These are phyloP conservation scores for Forsythia suspensa DNA, from an alignment of 257 asterid genomes.

Conservation along the genomic window DNA sequence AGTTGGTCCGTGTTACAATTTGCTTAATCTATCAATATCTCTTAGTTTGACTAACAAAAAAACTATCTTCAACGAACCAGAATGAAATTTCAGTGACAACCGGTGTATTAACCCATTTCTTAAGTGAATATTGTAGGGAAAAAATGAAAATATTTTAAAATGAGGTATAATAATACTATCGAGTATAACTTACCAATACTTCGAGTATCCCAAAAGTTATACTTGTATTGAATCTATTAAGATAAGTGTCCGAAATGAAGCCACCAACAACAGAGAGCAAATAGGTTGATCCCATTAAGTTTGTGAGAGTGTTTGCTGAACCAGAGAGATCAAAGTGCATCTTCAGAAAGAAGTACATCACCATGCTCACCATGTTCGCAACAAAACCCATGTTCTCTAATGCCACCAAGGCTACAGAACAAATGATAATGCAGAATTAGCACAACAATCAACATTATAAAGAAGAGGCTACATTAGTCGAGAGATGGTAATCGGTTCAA, in stretches of 20 bases:
- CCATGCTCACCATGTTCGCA: conserved; percentile 63
- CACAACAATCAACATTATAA: neutral
- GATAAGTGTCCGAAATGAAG: conserved; percentile 61
- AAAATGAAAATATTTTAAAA: neutral
- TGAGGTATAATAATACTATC: neutral
- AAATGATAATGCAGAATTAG: neutral
- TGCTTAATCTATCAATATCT: neutral
- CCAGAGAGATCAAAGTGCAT: conserved; percentile 59
- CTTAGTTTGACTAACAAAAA: neutral
- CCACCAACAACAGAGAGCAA: conserved; percentile 62
- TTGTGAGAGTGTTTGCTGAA: conserved; percentile 65
- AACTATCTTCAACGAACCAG: too few relatives aligned
- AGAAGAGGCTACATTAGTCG: neutral
- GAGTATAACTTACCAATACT: conserved; percentile 35
- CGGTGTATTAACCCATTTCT: neutral
- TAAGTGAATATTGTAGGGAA: too few relatives aligned
- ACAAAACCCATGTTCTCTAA: conserved; percentile 65
- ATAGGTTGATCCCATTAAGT: conserved; percentile 64
- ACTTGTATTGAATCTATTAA: conserved; percentile 55
- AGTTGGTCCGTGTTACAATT: neutral
- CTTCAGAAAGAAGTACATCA: conserved; percentile 59
- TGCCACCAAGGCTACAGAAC: conserved; percentile 43
- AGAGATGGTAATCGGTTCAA: too few relatives aligned
- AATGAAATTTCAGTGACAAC: too few relatives aligned
- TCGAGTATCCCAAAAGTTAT: conserved; percentile 47